Evolutionary conservation across 768 basidiomycete genomes (phyloP), one percentile per base, ranked within the genome.

Genomic region (Mycena leptocephala): DNA sequence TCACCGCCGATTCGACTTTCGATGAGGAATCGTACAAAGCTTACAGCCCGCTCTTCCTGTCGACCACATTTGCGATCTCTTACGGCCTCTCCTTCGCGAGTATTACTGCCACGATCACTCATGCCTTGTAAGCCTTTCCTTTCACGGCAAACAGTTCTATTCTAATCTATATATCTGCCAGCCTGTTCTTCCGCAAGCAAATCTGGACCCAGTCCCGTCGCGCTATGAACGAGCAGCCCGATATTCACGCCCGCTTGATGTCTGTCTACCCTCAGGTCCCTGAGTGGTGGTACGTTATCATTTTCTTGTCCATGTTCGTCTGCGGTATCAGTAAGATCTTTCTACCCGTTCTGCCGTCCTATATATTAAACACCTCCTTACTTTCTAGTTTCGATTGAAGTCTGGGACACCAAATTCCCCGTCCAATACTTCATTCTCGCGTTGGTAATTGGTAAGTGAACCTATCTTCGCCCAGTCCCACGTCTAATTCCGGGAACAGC

Each of bases 371-470:
- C 1, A 10, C 39, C 18, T 10, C 20, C 22, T n/a, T 14, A 35
- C 84, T 83, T 88, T 80, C 88, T 87, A 11, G 86, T 90, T 56
- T 90, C 89, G 86, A 78, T 80, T 81, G 88, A 89, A 79, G 78
- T 88, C 24, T 92, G 90, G 91, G 81, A 89, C 22, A 88, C 89
- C 14, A 82, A 89, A 35, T 86, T 93, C 82, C 92, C 93, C 0
- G 87, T 91, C 3, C 76, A 79, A 33, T 90, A 86, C 22, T 84
- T 88, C 72, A 79, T 88, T 6, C 77, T 87, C 7, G 83, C 86
- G 7, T 68, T 88, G 72, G 70, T 81, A 22, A 79, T 82, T 79
- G 82, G 89, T 5, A 85, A 87, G 69, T 71, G 20, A 8, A 30
- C 22, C 2, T 37, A 1, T 4, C 22, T 33, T 35, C 11, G 22